Evolutionary conservation across 176 grass and related monocot species (phyloP).

Genomic region (Puccinellia tenuiflora): DNA sequence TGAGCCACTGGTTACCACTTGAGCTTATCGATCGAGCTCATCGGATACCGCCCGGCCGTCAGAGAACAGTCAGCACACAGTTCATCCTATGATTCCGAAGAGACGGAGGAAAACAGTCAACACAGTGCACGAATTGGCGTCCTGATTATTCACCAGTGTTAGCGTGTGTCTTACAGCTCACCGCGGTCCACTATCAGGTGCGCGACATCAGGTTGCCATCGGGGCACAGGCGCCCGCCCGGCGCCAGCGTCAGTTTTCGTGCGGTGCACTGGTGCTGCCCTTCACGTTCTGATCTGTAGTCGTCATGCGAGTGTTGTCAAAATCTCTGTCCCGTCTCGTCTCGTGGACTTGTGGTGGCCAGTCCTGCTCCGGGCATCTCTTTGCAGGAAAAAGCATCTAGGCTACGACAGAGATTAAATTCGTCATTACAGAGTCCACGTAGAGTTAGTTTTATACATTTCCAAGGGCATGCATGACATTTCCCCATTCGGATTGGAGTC

Average conservation of each 20-base stretch:
- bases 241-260: neutral
- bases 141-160: slow-evolving; percentile 2
- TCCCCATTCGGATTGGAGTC: too few species aligned
- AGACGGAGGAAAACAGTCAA: neutral
- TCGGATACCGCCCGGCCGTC: neutral
- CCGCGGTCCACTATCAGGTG: neutral
- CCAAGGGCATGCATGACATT: too few species aligned
- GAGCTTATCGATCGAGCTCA: neutral
- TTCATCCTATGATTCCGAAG: neutral
- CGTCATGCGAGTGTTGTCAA: slow-evolving; percentile 15
- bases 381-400: neutral
- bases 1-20: slow-evolving; percentile 11
- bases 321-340: slow-evolving; percentile 9
- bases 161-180: slow-evolving; percentile 40
- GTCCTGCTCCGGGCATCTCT: neutral
- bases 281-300: neutral
- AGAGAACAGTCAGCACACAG: slow-evolving; percentile 5
- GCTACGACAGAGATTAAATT: neutral
- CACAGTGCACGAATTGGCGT: slow-evolving; percentile 7
- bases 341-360: neutral
- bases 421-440: neutral
- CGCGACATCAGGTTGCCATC: slow-evolving; percentile 7
- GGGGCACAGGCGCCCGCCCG: neutral
- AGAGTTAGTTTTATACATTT: neutral
- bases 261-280: neutral